Conservation (phyloP, 139 green algal genomes). For the Auxenochlorella pyrenoidosa region DNA sequence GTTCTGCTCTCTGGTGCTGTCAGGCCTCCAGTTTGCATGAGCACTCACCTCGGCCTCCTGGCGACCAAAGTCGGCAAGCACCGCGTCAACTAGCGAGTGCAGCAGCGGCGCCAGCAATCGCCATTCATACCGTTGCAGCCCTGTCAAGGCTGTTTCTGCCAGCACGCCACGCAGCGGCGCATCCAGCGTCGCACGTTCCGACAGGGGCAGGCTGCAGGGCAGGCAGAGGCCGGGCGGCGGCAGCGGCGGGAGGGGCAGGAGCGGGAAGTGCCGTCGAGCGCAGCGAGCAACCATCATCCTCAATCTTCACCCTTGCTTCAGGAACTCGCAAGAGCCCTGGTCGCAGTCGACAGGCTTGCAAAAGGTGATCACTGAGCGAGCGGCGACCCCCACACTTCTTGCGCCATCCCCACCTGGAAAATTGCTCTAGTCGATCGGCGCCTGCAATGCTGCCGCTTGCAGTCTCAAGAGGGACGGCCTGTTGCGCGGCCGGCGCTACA, state of each 20-base stretch:
- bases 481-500: too few relatives aligned
- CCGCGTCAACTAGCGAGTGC: conserved; percentile 49
- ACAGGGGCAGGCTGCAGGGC: conserved; percentile 8
- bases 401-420: not conserved
- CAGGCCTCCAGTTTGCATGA: too few relatives aligned
- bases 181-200: not conserved
- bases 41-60: conserved; percentile 8
- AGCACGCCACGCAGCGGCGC: conserved; percentile 55
- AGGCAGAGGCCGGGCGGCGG: not conserved
- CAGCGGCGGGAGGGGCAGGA: not conserved
- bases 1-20: too few relatives aligned
- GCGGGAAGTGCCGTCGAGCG: not conserved
- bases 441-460: not conserved
- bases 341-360: too few relatives aligned
- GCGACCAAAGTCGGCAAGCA: conserved; percentile 29
- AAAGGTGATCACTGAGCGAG: not conserved
- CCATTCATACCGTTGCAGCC: conserved; percentile 66
- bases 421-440: not conserved
- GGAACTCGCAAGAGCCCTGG: too few relatives aligned
- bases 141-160: conserved; percentile 61
- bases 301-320: not conserved
- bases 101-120: conserved; percentile 62
- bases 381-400: too few relatives aligned
- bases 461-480: too few relatives aligned
- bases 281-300: not conserved